Conservation (phyloP, 305 asterid species). For the Plantago lanceolata region DNA sequence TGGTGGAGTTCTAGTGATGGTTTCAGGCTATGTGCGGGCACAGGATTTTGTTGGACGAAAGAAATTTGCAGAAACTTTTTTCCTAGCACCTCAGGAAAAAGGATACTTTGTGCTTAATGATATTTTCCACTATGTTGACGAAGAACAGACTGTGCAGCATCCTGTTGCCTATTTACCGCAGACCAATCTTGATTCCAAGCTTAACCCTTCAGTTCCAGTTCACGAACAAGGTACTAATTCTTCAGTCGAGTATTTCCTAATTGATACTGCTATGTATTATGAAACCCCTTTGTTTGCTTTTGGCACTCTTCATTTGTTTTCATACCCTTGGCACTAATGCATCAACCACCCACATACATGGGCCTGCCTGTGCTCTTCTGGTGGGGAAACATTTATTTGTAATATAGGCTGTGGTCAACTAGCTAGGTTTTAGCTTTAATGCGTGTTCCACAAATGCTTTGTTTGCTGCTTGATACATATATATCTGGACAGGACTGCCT, state of each 20-base stretch:
- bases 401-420: not conserved
- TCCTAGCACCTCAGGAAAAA: constrained; percentile 95
- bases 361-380: not conserved
- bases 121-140: constrained; percentile 81
- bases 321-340: not conserved
- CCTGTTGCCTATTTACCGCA: constrained; percentile 63
- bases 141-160: constrained; percentile 65
- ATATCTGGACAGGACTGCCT: no score
- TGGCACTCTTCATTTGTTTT: not conserved
- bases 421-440: not conserved
- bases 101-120: constrained; percentile 89
- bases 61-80: constrained; percentile 87
- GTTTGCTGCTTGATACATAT: no score
- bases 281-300: not conserved
- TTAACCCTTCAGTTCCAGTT: constrained; percentile 46
- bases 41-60: constrained; percentile 64
- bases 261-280: not conserved
- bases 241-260: constrained; percentile 6
- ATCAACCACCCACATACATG: not conserved
- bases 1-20: constrained; percentile 94
- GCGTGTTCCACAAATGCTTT: not conserved
- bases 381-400: no score
- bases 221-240: constrained; percentile 61
- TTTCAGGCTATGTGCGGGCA: constrained; percentile 64
- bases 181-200: constrained; percentile 53